Conservation (phyloP, 257 asterid genomes). For the Avicennia marina region DNA sequence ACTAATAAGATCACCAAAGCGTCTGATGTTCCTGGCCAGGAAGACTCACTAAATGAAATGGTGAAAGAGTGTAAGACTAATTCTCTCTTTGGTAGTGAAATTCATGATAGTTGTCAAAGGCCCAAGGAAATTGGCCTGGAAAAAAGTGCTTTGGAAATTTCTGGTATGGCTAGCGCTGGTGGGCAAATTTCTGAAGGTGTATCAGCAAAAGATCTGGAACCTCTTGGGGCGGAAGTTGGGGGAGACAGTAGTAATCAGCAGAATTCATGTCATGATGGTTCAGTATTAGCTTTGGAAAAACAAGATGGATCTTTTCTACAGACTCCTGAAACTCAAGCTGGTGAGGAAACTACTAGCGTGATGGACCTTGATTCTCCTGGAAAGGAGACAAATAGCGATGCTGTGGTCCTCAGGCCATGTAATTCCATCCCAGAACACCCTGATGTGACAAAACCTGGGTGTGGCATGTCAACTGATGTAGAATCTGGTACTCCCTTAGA, state of each 20-base stretch:
- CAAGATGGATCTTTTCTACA: conserved; percentile 32
- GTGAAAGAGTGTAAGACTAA: no score
- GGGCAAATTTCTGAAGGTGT: conserved; percentile 32
- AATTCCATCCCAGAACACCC: conserved; percentile 35
- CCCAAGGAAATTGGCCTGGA: conserved; percentile 25
- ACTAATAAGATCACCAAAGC: conserved; percentile 14
- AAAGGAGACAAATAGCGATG: conserved; percentile 24
- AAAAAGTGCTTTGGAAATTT: conserved; percentile 27
- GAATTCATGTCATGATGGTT: conserved; percentile 21
- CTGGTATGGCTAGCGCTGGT: conserved; percentile 28
- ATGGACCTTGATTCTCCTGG: conserved; percentile 27
- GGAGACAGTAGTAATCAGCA: conserved; percentile 21
- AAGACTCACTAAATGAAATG: conserved; percentile 22
- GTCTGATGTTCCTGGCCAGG: conserved; percentile 25
- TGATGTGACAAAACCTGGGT: conserved; percentile 20
- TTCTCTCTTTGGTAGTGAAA: conserved; percentile 23
- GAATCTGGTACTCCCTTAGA: conserved; percentile 29
- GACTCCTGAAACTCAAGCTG: conserved; percentile 23
- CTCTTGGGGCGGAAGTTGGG: conserved; percentile 22
- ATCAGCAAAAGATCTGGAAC: conserved; percentile 21
- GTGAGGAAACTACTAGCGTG: conserved; percentile 21
- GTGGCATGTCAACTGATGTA: conserved; percentile 27
- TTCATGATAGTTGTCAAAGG: conserved; percentile 20
- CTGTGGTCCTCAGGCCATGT: conserved; percentile 48
- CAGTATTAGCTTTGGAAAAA: conserved; percentile 29